Evolutionary conservation across 2,329 filamentous ascomycete genomes (phyloP), one percentile per base, ranked within the genome.

Genomic region (Trichophaea hybrida): DNA sequence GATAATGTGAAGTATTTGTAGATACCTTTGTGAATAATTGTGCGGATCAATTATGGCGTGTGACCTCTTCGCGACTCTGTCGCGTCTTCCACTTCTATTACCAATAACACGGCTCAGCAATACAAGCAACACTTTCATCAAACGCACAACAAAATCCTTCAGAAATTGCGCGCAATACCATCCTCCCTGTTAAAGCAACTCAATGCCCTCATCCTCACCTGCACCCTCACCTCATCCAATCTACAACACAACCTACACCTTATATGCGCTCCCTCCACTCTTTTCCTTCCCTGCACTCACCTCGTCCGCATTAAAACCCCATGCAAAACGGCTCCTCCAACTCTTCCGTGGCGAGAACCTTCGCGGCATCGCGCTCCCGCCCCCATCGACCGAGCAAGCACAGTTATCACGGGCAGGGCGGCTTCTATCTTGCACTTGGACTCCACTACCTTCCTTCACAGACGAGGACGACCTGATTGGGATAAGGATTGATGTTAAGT

Each of bases 251-350:
- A 78, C 76, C 33, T 80, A 76, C 73, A 75, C 71, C n/a, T 69
- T 77, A 55, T 76, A 78, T 67, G 76, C 77, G 64, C 69, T 79
- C 6, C 78, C 77, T 3, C 77, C 77, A n/a, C 73, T 80, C 43
- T 74, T 78, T 67, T 74, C 78, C 65, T 58, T 67, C 4, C 68
- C 70, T 4, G 67, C 74, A 3, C 69, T 74, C 38, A 54, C 65
- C 60, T 70, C 74, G 12, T 59, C 66, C 31, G 70, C 71, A 17
- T 69, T 78, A 12, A 72, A 72, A 15, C 70, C 71, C 17, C 77
- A 79, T 64, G 75, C 77, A 38, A 72, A 72, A 56, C 73, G 75
- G 3, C 70, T 80, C 5, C 73, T 72, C 54, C 75, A 78, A 54
- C 71, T 75, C 54, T 71, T 80, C 34, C 75, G 76, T 31, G 76